phyloP scores from a whole-genome alignment of 495 filamentous ascomycete species.

The Parathielavia appendiculata region DNA sequence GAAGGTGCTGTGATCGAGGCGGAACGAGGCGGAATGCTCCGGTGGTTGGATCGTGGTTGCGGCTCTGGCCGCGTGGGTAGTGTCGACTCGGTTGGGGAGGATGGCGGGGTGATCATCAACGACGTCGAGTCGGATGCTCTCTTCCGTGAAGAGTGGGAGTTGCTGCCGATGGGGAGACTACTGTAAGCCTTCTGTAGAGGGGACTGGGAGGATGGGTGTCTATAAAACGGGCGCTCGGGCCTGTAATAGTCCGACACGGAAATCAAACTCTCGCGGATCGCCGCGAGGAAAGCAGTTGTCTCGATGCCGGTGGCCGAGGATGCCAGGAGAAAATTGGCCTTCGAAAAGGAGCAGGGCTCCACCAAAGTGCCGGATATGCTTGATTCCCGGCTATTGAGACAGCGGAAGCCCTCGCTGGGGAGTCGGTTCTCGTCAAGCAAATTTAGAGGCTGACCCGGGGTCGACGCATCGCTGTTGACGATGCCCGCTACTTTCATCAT shows the following conservation, averaged over 20 bases:
- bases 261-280: constrained; percentile 39
- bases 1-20: neutral
- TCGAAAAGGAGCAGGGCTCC: constrained; percentile 30
- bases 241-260: constrained; percentile 36
- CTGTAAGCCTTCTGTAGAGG: neutral
- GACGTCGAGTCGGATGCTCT: constrained; percentile 1
- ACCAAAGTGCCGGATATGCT: constrained; percentile 6
- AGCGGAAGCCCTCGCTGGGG: constrained; percentile 14
- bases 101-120: constrained; percentile 17
- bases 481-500: constrained; percentile 43
- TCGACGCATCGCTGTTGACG: constrained; percentile 29
- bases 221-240: constrained; percentile 22
- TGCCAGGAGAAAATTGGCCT: constrained; percentile 41
- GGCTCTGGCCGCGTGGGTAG: neutral
- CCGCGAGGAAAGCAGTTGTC: constrained; percentile 35
- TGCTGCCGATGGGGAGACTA: neutral
- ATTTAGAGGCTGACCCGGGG: constrained; percentile 8
- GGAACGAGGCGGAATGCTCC: neutral
- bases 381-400: constrained; percentile 9
- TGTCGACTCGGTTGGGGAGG: constrained; percentile 12
- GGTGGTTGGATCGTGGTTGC: neutral
- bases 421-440: constrained; percentile 8
- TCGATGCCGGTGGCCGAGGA: constrained; percentile 38
- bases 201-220: neutral
- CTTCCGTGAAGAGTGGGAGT: neutral